Evolutionary conservation across 257 asterid species (phyloP).

Genomic region (Nicotiana otophora): DNA sequence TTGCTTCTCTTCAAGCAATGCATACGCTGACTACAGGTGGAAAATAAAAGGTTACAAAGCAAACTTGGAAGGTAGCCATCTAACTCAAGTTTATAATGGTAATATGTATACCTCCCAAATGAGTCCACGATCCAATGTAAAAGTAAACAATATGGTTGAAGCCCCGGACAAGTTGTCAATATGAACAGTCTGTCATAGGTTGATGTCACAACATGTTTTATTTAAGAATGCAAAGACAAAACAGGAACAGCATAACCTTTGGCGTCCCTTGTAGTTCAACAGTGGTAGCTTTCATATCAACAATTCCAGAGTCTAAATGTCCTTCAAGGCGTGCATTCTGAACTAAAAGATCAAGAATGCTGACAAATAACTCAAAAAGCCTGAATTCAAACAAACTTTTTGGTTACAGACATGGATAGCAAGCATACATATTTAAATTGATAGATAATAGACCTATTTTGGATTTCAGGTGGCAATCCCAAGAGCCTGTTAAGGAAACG

Average conservation of each 20-base stretch:
- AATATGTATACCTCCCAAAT: slow-evolving; percentile 72
- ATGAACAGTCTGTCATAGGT: slow-evolving; percentile 76
- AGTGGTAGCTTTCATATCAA: slow-evolving; percentile 78
- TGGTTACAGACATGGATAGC: background rate
- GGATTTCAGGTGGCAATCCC: slow-evolving; percentile 91
- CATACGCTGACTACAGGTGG: slow-evolving; percentile 63
- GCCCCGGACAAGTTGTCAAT: slow-evolving; percentile 93
- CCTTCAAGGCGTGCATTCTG: slow-evolving; percentile 86
- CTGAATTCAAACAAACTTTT: slow-evolving; percentile 36
- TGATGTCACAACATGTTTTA: slow-evolving; percentile 7
- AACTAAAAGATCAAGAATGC: slow-evolving; percentile 71
- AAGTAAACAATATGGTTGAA: slow-evolving; percentile 77
- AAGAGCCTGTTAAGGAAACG: slow-evolving; percentile 93
- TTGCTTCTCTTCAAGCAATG: slow-evolving; percentile 75
- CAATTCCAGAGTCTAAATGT: slow-evolving; percentile 89
- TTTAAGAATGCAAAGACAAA: slow-evolving; percentile 16
- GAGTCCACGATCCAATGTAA: slow-evolving; percentile 87
- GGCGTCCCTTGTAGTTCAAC: slow-evolving; percentile 71
- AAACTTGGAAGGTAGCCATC: background rate
- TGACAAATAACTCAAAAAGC: slow-evolving; percentile 87
- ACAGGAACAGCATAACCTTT: slow-evolving; percentile 51
- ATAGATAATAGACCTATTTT: slow-evolving; percentile 61
- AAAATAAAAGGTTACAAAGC: background rate
- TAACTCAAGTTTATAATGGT: background rate
- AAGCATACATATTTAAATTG: background rate